A percentile compares a stretch with the other conserved stretches of the same genome.
These are phyloP conservation scores for Nitzschia sp. DNA, from an alignment of 108 stramenopile species.

Conservation along the genomic window DNA sequence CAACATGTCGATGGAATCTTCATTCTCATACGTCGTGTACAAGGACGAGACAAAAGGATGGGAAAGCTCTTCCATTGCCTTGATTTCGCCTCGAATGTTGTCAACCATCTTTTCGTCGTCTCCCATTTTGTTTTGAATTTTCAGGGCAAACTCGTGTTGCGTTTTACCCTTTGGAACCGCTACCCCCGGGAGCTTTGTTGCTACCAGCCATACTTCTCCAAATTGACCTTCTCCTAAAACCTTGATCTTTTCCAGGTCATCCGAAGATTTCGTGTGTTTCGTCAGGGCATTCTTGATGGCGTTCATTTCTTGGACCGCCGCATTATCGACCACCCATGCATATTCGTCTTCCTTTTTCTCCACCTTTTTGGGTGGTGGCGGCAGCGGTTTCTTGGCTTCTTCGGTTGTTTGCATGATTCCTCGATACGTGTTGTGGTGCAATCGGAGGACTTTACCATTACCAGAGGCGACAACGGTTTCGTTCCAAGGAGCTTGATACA, in stretches of 20 bases:
- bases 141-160: slow-evolving; percentile 82
- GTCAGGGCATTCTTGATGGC: slow-evolving; percentile 7
- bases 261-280: neutral
- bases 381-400: slow-evolving; percentile 7
- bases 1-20: slow-evolving; percentile 59
- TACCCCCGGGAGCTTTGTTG: slow-evolving; percentile 13
- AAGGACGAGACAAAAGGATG: slow-evolving; percentile 93
- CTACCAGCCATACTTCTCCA: slow-evolving; percentile 60
- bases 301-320: neutral
- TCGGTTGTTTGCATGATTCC: slow-evolving; percentile 29
- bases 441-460: slow-evolving; percentile 1
- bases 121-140: slow-evolving; percentile 76
- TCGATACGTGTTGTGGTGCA: slow-evolving; percentile 12
- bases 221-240: slow-evolving; percentile 60
- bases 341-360: slow-evolving; percentile 2
- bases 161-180: slow-evolving; percentile 38
- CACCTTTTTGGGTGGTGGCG: slow-evolving; percentile 1
- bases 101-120: slow-evolving; percentile 75
- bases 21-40: slow-evolving; percentile 74
- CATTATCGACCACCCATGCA: slow-evolving; percentile 18
- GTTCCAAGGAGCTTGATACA: slow-evolving; percentile 45
- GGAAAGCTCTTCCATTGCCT: slow-evolving; percentile 77
- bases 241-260: slow-evolving; percentile 42
- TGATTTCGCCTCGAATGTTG: slow-evolving; percentile 71
- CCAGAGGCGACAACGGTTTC: slow-evolving; percentile 1